Base-by-base conservation (phyloP, 495 filamentous ascomycete genomes). In the Penicillium lagena region DNA sequence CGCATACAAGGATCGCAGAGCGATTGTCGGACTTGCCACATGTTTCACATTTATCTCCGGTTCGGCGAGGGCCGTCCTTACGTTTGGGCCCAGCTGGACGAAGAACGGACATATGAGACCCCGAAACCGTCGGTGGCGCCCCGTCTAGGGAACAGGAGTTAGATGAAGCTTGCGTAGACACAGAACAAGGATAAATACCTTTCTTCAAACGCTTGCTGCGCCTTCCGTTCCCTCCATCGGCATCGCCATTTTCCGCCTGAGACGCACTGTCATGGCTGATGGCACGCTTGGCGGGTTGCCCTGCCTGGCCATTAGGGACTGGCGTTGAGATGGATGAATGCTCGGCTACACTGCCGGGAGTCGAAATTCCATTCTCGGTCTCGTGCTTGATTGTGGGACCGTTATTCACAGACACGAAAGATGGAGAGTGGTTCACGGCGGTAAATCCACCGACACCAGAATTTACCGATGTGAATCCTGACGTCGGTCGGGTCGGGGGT, bases 71-170 rank as follows among this genome's bases (percentile, higher is more conserved):
- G 51, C 81, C 82, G 41, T 74, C 77, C 33, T 89, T 89, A 45
- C 81, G 75, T 46, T 84, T 79, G 6, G 88, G 85, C 13, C 77
- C 83, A 9, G 86, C 81, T 33, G 89, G 88, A 36, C 90, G 85
- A 54, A 95, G 87, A 46, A 95, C 74, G 45, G 86, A 91, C 93
- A 97, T 98, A 68, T 96, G 89, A 32, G 90, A 96, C 28, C 94
- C 93, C 49, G 89, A 89, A 45, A 97, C 86, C 33, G 87, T 95
- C 12, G 91, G 91, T 42, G 85, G 82, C 34, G 80, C 22, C 22
- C 4, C 78, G 77, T 93, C 88, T 90, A 65, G 46, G 62, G 43
- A 22, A 35, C n/a, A 33, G 40, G 53, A 55, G 32, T 46, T 52
- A 60, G 50, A 32, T 9, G n/a, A 38, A 13, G 15, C n/a, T 9